Evolutionary conservation across 1,139 yeast species (phyloP), one percentile per base, ranked within the genome.

Genomic region (Zygosaccharomyces pseudobailii): DNA sequence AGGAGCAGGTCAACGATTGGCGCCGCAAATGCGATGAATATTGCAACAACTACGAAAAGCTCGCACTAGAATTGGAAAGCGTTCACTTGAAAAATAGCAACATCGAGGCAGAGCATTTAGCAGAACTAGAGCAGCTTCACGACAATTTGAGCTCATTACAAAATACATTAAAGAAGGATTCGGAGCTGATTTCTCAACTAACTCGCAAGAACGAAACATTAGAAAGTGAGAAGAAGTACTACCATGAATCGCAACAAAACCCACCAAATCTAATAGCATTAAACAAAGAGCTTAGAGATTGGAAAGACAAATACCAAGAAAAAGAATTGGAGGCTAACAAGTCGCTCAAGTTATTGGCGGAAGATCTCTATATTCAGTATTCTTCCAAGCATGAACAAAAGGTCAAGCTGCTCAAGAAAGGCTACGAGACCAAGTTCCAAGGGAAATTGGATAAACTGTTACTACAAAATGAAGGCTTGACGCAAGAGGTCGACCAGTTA

Each of bases 301-400:
- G 48, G 51, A 55, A 55, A 30, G 50, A 53, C 9, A 57, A 59
- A 38, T 47, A 54, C 25, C 49, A 46, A 8, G 43, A 43, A 2
- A 63, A 71, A 28, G 78, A 75, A 39, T 67, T 67, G 39, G 76
- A 74, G n/a, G 69, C 78, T 3, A 79, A 74, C 50, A 69, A 72
- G 42, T 73, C 78, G 53, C 66, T 82, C 28, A 79, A 79, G 50
- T 74, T 75, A 54, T 68, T 84, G 36, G 83, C 88, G 0, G 82
- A 80, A 51, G 86, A 81, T 55, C 69, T 84, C 10, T 84, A 84
- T 58, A 71, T 75, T 22, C 87, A 82, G 58, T 84, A 84, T 61
- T 75, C 85, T 3, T 77, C 80, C 43, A 84, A 84, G 59, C 92
- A 85, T 59, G 84, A 79, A 55, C 75, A 76, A 49, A 84, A 84